phyloP scores from a whole-genome alignment of 2,329 filamentous ascomycete species.

The Phyllosticta capitalensis region DNA sequence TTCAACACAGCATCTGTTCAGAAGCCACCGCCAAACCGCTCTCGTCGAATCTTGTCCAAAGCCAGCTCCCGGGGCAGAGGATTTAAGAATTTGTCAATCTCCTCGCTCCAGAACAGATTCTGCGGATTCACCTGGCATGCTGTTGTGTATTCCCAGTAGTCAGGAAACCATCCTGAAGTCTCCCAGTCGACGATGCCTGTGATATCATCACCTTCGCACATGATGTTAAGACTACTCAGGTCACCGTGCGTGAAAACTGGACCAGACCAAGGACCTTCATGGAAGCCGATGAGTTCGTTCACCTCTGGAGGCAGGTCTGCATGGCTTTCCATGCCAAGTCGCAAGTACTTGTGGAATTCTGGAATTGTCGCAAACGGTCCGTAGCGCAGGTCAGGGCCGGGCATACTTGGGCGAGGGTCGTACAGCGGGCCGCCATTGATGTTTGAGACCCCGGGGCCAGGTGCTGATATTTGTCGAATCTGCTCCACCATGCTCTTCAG shows the following conservation, averaged over 20 bases:
- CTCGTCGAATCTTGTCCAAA: conserved; percentile 31
- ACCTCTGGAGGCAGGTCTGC: conserved; percentile 16
- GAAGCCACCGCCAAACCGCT: conserved; percentile 3
- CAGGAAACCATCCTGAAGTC: conserved; percentile 38
- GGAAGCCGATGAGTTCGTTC: conserved; percentile 26
- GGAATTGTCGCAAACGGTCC: conserved; percentile 26
- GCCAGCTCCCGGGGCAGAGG: conserved; percentile 27
- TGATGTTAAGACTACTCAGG: conserved; percentile 37
- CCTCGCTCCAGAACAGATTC: conserved; percentile 29
- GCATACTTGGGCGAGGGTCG: conserved; percentile 19
- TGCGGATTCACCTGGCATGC: conserved; percentile 33
- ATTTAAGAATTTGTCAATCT: conserved; percentile 29
- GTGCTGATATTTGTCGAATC: conserved; percentile 14
- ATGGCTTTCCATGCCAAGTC: conserved; percentile 18
- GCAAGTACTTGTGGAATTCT: conserved; percentile 31
- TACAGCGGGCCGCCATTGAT: conserved; percentile 16
- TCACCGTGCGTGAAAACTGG: conserved; percentile 44
- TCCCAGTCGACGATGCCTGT: conserved; percentile 42
- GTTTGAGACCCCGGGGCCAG: conserved; percentile 14
- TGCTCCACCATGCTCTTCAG: conserved; percentile 16
- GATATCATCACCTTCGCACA: conserved; percentile 32
- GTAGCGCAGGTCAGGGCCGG: conserved; percentile 15
- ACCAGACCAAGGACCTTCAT: conserved; percentile 27
- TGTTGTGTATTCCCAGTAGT: conserved; percentile 39
- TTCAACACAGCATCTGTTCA: not conserved